Evolutionary conservation across 2,329 filamentous ascomycete species (phyloP).

Genomic region (Diaporthe amygdali): DNA sequence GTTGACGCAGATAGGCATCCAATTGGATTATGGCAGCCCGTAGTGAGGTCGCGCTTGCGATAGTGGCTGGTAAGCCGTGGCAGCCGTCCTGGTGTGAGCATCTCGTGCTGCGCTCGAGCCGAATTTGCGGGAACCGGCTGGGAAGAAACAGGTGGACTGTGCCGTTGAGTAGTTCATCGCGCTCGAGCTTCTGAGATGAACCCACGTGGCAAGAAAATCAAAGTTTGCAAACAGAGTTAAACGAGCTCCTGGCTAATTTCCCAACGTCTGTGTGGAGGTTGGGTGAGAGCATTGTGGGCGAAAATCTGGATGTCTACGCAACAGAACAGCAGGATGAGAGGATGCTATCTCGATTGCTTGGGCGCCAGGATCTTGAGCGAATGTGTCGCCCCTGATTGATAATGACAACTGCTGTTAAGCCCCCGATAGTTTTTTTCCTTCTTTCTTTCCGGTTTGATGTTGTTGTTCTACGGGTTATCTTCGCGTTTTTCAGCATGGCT

Average conservation of each 20-base stretch:
- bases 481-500: constrained; percentile 1
- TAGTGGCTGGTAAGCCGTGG: neutral
- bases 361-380: neutral
- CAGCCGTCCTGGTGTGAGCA: neutral
- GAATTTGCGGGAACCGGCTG: neutral
- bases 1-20: neutral
- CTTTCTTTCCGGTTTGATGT: too few relatives aligned
- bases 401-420: neutral
- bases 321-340: neutral
- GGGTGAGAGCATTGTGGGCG: neutral
- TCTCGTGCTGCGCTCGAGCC: neutral
- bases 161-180: neutral
- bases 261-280: neutral
- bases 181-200: neutral
- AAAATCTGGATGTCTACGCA: neutral
- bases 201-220: constrained; percentile 15
- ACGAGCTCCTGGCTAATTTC: constrained; percentile 5
- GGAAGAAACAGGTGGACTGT: neutral
- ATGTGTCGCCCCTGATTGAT: neutral
- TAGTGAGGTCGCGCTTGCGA: neutral
- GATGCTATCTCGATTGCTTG: neutral
- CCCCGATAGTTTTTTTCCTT: neutral
- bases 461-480: neutral
- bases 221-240: neutral
- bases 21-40: neutral